These are phyloP conservation scores for Penicillium corylophilum DNA, from an alignment of 2,329 filamentous ascomycete genomes.

Conservation along the genomic window DNA sequence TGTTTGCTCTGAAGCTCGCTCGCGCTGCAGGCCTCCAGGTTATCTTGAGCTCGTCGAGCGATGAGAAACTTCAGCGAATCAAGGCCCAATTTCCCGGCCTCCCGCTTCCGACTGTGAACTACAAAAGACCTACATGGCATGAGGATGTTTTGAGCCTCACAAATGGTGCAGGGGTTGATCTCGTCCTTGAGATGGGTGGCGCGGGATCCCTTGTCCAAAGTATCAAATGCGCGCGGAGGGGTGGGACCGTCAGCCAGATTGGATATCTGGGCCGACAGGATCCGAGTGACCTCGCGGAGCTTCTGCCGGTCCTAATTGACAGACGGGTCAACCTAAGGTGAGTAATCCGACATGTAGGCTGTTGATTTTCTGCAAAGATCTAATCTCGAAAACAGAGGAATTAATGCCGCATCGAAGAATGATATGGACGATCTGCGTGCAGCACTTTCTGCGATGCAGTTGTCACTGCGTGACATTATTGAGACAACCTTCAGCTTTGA, in stretches of 20 bases:
- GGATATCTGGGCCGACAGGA: conserved; percentile 41
- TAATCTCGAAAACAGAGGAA: conserved; percentile 24
- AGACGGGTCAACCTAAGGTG: conserved; percentile 35
- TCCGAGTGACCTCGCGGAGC: conserved; percentile 31
- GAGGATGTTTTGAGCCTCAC: conserved; percentile 36
- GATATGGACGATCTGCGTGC: conserved; percentile 43
- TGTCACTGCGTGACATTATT: conserved; percentile 36
- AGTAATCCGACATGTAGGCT: not conserved
- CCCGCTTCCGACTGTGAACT: conserved; percentile 33
- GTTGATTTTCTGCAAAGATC: not conserved
- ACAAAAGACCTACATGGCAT: conserved; percentile 32
- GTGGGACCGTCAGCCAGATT: conserved; percentile 46
- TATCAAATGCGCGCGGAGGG: conserved; percentile 42
- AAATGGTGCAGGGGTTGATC: conserved; percentile 34
- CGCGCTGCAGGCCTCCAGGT: conserved; percentile 33
- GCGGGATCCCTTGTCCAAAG: conserved; percentile 39
- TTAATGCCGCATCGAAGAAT: conserved; percentile 42
- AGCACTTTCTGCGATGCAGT: conserved; percentile 31
- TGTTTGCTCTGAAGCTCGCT: conserved; percentile 38
- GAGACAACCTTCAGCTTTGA: conserved; percentile 42
- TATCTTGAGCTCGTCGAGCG: conserved; percentile 41
- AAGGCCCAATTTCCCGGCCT: conserved; percentile 23
- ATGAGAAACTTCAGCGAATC: conserved; percentile 34
- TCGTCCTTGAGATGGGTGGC: conserved; percentile 44
- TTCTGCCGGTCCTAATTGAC: conserved; percentile 41